These are phyloP conservation scores for Craspedostauros australis DNA, from an alignment of 108 stramenopile species.

Conservation along the genomic window DNA sequence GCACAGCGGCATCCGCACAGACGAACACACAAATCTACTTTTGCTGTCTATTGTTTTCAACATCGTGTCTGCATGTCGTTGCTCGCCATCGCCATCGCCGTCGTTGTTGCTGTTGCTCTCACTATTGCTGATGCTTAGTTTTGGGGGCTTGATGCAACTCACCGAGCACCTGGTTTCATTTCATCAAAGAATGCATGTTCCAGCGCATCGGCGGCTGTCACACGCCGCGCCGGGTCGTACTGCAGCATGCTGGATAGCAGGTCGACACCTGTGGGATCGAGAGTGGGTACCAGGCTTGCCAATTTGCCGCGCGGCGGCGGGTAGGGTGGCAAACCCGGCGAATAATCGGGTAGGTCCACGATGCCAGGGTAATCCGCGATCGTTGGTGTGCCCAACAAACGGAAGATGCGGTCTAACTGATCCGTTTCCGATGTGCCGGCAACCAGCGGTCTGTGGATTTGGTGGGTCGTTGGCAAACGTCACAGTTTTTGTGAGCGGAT, in stretches of 20 bases:
- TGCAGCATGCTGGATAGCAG: constrained; percentile 83
- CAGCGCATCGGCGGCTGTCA: constrained; percentile 89
- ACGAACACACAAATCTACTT: too few relatives aligned
- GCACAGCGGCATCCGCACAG: too few relatives aligned
- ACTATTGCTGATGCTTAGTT: too few relatives aligned
- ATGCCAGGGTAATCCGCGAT: constrained; percentile 82
- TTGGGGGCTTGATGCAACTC: too few relatives aligned
- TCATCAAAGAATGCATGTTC: constrained; percentile 94
- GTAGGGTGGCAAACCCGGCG: constrained; percentile 73
- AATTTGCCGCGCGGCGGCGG: constrained; percentile 76
- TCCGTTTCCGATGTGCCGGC: constrained; percentile 88
- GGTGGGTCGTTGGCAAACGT: too few relatives aligned
- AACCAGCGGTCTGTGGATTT: constrained; percentile 58
- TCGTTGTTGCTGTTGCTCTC: too few relatives aligned
- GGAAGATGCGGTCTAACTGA: constrained; percentile 92
- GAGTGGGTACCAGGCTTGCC: constrained; percentile 77
- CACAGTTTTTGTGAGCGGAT: too few relatives aligned
- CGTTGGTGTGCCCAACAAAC: constrained; percentile 80
- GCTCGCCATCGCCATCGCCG: too few relatives aligned
- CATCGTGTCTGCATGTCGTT: too few relatives aligned
- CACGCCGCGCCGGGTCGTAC: constrained; percentile 87
- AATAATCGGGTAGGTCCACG: constrained; percentile 88
- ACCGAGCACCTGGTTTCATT: constrained; percentile 56
- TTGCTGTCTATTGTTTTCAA: too few relatives aligned
- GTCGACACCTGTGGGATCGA: constrained; percentile 78